Evolutionary conservation across 2,329 filamentous ascomycete species (phyloP).

Genomic region (Aureobasidium melanogenum): DNA sequence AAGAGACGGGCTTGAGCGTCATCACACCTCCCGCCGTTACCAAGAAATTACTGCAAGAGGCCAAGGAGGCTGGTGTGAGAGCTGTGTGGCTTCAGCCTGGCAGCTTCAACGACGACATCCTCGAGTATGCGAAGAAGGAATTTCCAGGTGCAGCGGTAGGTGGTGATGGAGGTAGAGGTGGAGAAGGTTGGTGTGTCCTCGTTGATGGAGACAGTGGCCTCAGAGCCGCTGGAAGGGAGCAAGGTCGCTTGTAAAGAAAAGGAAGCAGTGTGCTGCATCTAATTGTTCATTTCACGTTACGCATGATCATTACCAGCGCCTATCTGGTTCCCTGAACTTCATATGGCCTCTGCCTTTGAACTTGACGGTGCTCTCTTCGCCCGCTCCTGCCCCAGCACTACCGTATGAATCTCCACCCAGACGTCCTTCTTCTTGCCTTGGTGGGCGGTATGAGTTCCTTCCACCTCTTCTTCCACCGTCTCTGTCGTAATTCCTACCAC

Average conservation of each 20-base stretch:
- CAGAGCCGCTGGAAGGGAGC: slow-evolving; percentile 44
- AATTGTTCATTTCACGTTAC: neutral
- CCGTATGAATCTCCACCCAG: slow-evolving; percentile 22
- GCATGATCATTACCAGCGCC: slow-evolving; percentile 10
- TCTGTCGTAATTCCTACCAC: slow-evolving; percentile 8
- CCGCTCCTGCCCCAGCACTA: slow-evolving; percentile 17
- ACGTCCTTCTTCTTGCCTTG: slow-evolving; percentile 33
- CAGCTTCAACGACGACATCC: slow-evolving; percentile 67
- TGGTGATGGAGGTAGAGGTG: slow-evolving; percentile 56
- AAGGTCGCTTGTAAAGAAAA: neutral
- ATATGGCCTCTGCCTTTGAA: slow-evolving; percentile 34
- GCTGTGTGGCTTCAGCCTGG: slow-evolving; percentile 88
- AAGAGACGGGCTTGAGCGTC: slow-evolving; percentile 67
- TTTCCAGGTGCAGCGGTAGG: slow-evolving; percentile 61
- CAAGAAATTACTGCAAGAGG: slow-evolving; percentile 64
- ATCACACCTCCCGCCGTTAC: slow-evolving; percentile 81
- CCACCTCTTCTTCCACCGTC: slow-evolving; percentile 24
- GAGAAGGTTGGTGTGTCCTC: slow-evolving; percentile 78
- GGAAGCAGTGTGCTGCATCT: neutral
- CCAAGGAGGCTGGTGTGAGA: slow-evolving; percentile 61
- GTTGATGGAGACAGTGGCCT: slow-evolving; percentile 68
- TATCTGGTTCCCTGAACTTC: slow-evolving; percentile 27
- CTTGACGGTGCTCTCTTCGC: slow-evolving; percentile 25
- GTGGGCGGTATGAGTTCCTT: slow-evolving; percentile 15
- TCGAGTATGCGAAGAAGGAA: slow-evolving; percentile 58